Evolutionary conservation across 192 early-diverging fungal genomes (phyloP).

Genomic region (Linnemannia schmuckeri): DNA sequence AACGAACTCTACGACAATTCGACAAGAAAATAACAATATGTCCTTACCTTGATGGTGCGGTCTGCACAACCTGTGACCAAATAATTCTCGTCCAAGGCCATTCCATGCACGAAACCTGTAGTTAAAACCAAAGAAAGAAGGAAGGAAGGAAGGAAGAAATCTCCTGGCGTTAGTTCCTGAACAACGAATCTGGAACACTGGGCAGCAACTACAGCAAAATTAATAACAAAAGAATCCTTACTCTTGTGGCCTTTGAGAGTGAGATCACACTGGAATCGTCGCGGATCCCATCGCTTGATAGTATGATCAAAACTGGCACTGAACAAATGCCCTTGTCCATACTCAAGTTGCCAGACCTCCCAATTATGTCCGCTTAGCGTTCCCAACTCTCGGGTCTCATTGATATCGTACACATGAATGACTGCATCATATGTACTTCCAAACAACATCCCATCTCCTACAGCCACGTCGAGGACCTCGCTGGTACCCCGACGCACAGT

Average conservation of each 20-base stretch:
- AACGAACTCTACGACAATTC: background rate
- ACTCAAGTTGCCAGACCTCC: constrained; percentile 73
- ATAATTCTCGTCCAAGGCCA: constrained; percentile 59
- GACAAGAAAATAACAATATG: background rate
- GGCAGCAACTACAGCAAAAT: background rate
- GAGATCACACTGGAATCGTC: constrained; percentile 56
- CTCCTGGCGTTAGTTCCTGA: background rate
- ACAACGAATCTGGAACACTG: background rate
- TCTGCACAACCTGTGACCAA: constrained; percentile 66
- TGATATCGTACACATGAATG: constrained; percentile 63
- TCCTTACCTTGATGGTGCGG: constrained; percentile 61
- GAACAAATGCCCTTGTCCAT: constrained; percentile 61
- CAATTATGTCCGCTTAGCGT: constrained; percentile 71
- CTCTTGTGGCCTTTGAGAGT: constrained; percentile 65
- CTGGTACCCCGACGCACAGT: constrained; percentile 60
- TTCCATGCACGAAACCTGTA: constrained; percentile 63
- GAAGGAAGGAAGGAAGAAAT: background rate
- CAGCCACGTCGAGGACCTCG: constrained; percentile 67
- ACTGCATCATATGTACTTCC: constrained; percentile 70
- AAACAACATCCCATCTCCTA: constrained; percentile 65
- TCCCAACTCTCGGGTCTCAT: constrained; percentile 46
- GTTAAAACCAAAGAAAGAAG: background rate
- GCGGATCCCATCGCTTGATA: constrained; percentile 63
- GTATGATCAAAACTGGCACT: constrained; percentile 66
- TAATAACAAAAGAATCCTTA: constrained; percentile 16